Conservation (phyloP, 768 basidiomycete genomes). For the Boletus pseudo-olivaceus region DNA sequence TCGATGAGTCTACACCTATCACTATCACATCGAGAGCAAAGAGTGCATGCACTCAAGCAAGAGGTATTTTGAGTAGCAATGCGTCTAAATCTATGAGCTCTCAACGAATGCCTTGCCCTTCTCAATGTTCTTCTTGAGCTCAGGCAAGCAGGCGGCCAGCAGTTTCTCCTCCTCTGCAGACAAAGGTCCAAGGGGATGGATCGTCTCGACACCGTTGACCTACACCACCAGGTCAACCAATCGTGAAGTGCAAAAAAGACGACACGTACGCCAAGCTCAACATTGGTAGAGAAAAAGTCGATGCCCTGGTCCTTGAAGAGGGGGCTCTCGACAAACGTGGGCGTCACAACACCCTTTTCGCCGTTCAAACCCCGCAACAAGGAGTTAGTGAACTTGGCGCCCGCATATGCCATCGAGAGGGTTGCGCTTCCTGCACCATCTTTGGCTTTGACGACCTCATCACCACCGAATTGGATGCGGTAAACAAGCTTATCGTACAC, state of each 20-base stretch:
- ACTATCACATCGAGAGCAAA: neutral
- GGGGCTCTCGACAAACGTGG: slow-evolving; percentile 87
- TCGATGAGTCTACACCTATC: slow-evolving; percentile 25
- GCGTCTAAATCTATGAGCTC: slow-evolving; percentile 28
- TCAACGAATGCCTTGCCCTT: slow-evolving; percentile 84
- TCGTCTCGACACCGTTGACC: slow-evolving; percentile 89
- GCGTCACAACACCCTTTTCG: slow-evolving; percentile 67
- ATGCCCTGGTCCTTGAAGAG: slow-evolving; percentile 83
- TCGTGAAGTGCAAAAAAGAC: neutral
- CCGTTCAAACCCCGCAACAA: slow-evolving; percentile 62
- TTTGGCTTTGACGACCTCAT: slow-evolving; percentile 98
- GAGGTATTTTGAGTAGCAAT: slow-evolving; percentile 20
- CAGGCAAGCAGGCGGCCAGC: slow-evolving; percentile 82
- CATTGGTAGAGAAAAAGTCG: slow-evolving; percentile 91
- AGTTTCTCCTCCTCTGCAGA: slow-evolving; percentile 82
- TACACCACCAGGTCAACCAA: slow-evolving; percentile 28
- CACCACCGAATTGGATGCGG: slow-evolving; percentile 96
- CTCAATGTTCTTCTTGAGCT: slow-evolving; percentile 97
- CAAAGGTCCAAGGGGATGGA: slow-evolving; percentile 78
- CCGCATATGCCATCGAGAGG: slow-evolving; percentile 76
- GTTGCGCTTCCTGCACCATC: slow-evolving; percentile 78
- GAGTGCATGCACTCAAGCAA: slow-evolving; percentile 9
- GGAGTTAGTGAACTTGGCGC: slow-evolving; percentile 62
- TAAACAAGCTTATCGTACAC: slow-evolving; percentile 75
- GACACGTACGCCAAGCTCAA: slow-evolving; percentile 82